Conservation (phyloP, 1,284 basidiomycete species). For the Sporisorium sorghi region DNA sequence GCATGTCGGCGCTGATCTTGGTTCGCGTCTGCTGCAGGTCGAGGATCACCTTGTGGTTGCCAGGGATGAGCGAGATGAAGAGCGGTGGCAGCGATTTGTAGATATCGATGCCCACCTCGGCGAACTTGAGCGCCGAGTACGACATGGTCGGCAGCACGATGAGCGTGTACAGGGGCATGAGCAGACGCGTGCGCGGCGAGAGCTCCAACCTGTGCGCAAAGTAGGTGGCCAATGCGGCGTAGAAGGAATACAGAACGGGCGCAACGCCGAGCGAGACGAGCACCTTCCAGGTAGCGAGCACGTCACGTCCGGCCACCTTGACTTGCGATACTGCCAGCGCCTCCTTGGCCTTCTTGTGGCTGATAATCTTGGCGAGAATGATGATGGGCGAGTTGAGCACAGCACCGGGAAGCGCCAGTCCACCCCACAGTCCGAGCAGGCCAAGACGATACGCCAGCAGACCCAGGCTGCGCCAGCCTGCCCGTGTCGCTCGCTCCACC, state of each 20-base stretch:
- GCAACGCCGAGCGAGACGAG: slow-evolving; percentile 91
- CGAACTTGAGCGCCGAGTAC: slow-evolving; percentile 95
- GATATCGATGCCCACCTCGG: slow-evolving; percentile 98
- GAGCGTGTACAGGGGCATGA: slow-evolving; percentile 84
- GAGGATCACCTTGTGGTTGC: slow-evolving; percentile 86
- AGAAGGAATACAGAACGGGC: slow-evolving; percentile 81
- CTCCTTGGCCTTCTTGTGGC: slow-evolving; percentile 91
- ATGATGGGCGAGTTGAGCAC: slow-evolving; percentile 96
- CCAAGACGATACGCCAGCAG: slow-evolving; percentile 86
- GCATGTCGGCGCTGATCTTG: slow-evolving; percentile 86
- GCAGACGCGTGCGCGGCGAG: slow-evolving; percentile 74
- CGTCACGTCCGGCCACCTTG: slow-evolving; percentile 94
- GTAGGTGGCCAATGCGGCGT: slow-evolving; percentile 76
- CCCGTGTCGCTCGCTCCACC: slow-evolving; percentile 77
- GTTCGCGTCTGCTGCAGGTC: slow-evolving; percentile 83
- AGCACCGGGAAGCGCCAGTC: slow-evolving; percentile 91
- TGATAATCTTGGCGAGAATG: slow-evolving; percentile 88
- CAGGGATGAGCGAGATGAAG: slow-evolving; percentile 88
- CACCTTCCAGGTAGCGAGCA: slow-evolving; percentile 97
- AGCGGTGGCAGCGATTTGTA: slow-evolving; percentile 96
- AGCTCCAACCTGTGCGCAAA: slow-evolving; percentile 75
- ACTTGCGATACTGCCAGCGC: slow-evolving; percentile 95
- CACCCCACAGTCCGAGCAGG: slow-evolving; percentile 84
- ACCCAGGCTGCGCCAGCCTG: slow-evolving; percentile 85
- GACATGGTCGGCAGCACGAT: slow-evolving; percentile 86